A percentile compares a stretch with the other conserved stretches of the same genome.
Evolutionary conservation across 2,329 filamentous ascomycete species (phyloP).

Genomic region (Scedosporium dehoogii): DNA sequence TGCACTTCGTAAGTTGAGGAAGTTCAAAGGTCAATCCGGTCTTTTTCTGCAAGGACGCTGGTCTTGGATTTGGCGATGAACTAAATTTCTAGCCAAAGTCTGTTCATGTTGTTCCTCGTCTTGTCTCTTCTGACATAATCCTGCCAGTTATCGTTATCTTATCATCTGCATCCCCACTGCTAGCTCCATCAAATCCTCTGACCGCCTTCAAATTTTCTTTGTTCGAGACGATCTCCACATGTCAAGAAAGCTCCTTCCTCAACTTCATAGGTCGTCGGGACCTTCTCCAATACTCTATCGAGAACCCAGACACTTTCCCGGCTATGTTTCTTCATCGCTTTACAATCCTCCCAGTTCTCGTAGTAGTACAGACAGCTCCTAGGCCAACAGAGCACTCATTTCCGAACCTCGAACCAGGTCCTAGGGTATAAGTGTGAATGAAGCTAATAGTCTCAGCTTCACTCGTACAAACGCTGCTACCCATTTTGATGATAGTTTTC

Average conservation of each 20-base stretch:
- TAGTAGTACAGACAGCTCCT: conserved; percentile 31
- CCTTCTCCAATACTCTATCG: background rate
- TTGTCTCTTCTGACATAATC: no score
- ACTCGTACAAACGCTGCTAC: conserved; percentile 4
- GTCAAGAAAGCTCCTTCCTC: background rate
- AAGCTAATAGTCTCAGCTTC: conserved; percentile 11
- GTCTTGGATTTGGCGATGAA: no score
- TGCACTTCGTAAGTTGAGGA: no score
- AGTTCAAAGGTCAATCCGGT: background rate
- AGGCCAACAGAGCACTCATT: conserved; percentile 29
- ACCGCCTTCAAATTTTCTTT: background rate
- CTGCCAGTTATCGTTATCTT: no score
- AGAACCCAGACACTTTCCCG: conserved; percentile 8
- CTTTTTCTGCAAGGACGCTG: background rate
- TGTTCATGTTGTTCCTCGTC: no score
- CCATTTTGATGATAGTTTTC: conserved; percentile 11
- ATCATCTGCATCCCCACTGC: no score
- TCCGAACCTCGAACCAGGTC: conserved; percentile 21
- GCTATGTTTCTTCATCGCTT: conserved; percentile 4
- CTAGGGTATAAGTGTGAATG: conserved; percentile 24
- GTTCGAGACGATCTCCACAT: background rate
- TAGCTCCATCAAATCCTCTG: no score
- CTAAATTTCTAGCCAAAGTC: no score
- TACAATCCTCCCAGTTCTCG: conserved; percentile 15
- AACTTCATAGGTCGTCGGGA: background rate